Conservation (phyloP, 495 filamentous ascomycete species). For the Penicillium parvum region DNA sequence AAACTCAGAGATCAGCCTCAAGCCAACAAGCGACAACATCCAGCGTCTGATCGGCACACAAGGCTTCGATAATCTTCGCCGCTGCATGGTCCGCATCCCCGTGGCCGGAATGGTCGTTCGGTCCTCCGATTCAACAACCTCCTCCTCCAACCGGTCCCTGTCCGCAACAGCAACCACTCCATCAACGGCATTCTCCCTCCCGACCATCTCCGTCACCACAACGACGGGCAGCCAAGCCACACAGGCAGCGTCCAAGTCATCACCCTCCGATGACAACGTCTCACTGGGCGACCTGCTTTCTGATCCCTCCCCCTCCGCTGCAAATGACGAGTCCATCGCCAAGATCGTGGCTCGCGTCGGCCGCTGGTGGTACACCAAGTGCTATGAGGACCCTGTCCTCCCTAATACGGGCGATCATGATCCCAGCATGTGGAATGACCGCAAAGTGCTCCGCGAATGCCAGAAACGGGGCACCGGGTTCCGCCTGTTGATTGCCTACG, state of each 20-base stretch:
- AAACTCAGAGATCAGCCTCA: conserved; percentile 61
- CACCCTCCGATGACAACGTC: conserved; percentile 45
- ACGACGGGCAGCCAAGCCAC: conserved; percentile 22
- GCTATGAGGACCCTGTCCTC: conserved; percentile 71
- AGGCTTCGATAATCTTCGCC: conserved; percentile 80
- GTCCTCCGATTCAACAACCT: conserved; percentile 34
- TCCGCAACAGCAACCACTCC: conserved; percentile 24
- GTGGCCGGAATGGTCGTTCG: conserved; percentile 65
- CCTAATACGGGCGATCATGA: conserved; percentile 44
- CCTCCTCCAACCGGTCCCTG: conserved; percentile 27
- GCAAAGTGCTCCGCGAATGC: conserved; percentile 73
- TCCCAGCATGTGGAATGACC: conserved; percentile 77
- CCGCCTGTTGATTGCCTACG: conserved; percentile 85
- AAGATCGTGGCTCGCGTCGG: conserved; percentile 91
- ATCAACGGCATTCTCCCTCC: conserved; percentile 27
- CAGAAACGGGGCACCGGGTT: conserved; percentile 82
- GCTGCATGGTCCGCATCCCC: conserved; percentile 85
- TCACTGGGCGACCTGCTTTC: conserved; percentile 68
- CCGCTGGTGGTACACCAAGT: conserved; percentile 92
- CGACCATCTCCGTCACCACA: conserved; percentile 22
- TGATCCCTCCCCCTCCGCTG: conserved; percentile 49
- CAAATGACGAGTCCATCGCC: conserved; percentile 74
- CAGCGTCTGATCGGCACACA: conserved; percentile 68
- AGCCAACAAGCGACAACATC: conserved; percentile 71
- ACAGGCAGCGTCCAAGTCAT: conserved; percentile 19